These are phyloP conservation scores for Botrytis fragariae DNA, from an alignment of 2,329 filamentous ascomycete genomes.

Conservation along the genomic window DNA sequence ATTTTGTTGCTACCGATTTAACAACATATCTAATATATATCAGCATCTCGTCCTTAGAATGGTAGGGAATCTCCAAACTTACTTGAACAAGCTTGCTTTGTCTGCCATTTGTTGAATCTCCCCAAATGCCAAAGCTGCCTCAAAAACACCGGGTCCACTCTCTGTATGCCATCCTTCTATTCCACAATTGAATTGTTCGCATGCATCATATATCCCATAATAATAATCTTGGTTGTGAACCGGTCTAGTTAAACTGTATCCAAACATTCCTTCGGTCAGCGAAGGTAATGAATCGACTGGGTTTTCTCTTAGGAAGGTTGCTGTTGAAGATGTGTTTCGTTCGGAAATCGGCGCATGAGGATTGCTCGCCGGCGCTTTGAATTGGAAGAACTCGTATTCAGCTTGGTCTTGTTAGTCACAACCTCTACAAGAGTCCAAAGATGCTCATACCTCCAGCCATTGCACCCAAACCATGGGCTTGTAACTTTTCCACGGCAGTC, in stretches of 20 bases:
- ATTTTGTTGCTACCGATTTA: conserved; percentile 81
- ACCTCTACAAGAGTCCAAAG: conserved; percentile 5
- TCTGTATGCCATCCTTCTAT: conserved; percentile 97
- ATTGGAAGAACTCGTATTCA: conserved; percentile 95
- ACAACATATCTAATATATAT: conserved; percentile 65
- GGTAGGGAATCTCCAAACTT: conserved; percentile 27
- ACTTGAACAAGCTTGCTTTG: conserved; percentile 88
- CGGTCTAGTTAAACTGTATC: conserved; percentile 83
- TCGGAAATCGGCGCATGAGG: conserved; percentile 47
- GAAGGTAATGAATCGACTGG: conserved; percentile 70
- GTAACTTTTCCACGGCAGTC: conserved; percentile 64
- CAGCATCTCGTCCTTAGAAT: not conserved
- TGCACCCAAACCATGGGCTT: conserved; percentile 68
- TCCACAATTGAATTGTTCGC: conserved; percentile 71
- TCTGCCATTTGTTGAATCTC: conserved; percentile 90
- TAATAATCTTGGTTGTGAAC: conserved; percentile 91
- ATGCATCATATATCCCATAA: conserved; percentile 81
- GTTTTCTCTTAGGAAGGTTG: conserved; percentile 71
- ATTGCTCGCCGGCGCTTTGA: conserved; percentile 60
- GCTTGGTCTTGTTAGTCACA: conserved; percentile 48
- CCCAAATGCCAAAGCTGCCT: conserved; percentile 89
- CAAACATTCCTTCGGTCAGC: conserved; percentile 92
- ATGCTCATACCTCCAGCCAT: conserved; percentile 77
- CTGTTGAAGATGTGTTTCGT: conserved; percentile 65
- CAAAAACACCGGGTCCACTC: conserved; percentile 89